These are phyloP conservation scores for Claviceps sp. DNA, from an alignment of 2,329 filamentous ascomycete genomes.

Conservation along the genomic window DNA sequence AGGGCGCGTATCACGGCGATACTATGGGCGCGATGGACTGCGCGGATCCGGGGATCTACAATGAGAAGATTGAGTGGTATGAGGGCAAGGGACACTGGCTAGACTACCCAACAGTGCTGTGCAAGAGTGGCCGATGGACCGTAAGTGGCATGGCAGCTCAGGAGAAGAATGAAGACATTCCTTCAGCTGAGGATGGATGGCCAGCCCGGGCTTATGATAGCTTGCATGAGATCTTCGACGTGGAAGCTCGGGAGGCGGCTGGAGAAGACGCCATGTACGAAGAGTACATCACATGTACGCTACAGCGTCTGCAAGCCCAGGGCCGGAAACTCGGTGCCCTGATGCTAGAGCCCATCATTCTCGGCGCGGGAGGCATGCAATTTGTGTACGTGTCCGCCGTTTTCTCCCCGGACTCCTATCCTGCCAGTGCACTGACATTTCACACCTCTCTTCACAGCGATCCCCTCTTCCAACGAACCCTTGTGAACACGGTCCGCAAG, in stretches of 20 bases:
- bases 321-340: conserved; percentile 62
- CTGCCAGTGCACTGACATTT: neutral
- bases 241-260: conserved; percentile 32
- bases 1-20: conserved; percentile 75
- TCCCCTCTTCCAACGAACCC: conserved; percentile 63
- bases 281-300: conserved; percentile 39
- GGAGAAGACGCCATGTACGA: conserved; percentile 40
- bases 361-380: conserved; percentile 75
- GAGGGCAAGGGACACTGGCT: conserved; percentile 68
- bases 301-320: conserved; percentile 38
- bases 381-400: conserved; percentile 45
- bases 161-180: neutral
- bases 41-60: conserved; percentile 62
- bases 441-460: conserved; percentile 35
- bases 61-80: conserved; percentile 81
- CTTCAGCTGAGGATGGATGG: too few relatives aligned
- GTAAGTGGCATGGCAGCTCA: conserved; percentile 37
- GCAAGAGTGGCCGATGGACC: conserved; percentile 52
- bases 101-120: conserved; percentile 59
- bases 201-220: conserved; percentile 28
- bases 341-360: conserved; percentile 66
- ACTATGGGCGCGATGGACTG: conserved; percentile 84
- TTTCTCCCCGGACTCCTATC: neutral
- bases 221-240: conserved; percentile 46
- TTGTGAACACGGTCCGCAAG: conserved; percentile 53